Base-by-base conservation (phyloP, 2,329 filamentous ascomycete genomes). In the Apiospora rasikravindrae region DNA sequence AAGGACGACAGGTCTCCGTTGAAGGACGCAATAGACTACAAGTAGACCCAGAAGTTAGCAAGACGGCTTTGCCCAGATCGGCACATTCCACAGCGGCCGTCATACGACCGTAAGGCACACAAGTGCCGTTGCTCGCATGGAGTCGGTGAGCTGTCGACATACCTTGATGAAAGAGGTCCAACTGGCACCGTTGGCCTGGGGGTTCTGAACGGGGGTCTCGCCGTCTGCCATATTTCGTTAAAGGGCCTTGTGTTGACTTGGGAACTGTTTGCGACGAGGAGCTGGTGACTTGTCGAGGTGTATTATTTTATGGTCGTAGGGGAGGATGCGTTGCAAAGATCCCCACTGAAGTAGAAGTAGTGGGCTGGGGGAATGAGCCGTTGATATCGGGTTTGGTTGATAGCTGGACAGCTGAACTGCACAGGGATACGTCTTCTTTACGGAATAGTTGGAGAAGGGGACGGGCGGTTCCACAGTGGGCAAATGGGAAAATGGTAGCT, bases 1-100 rank as follows among this genome's bases (percentile, higher is more conserved):
- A 88, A 82, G 71, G 87, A 88, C 72, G 86, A 84, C 24, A 88
- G 83, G 70, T 88, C 86, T 71, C 86, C 86, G 73, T 86, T 85
- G 66, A 87, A 80, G 69, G 78, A 79, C 45, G 80, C 77, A 71
- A 81, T 79, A 66, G 80, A 81, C 80, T 81, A 53, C 45, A 49
- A 45, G 26, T 5, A 40, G 33, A 40, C 22, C 57, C 57, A 22
- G n/a, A 67, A 51, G 49, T 64, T 69, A 67, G 29, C 40, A n/a
- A 24, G 22, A 24, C 67, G 47, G 42, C 70, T 61, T 33, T 53
- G 29, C 14, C 13, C n/a, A 61, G 57, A 29, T 19, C 69, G 73
- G 51, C 71, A 37, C 61, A 69, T 45, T 44, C 47, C 68, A 26
- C 47, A 69, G 37, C 40, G 66, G 51, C 33, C 29, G 57, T 19